Base-by-base conservation (phyloP, 1,284 basidiomycete genomes). In the Trichosporon sp. region DNA sequence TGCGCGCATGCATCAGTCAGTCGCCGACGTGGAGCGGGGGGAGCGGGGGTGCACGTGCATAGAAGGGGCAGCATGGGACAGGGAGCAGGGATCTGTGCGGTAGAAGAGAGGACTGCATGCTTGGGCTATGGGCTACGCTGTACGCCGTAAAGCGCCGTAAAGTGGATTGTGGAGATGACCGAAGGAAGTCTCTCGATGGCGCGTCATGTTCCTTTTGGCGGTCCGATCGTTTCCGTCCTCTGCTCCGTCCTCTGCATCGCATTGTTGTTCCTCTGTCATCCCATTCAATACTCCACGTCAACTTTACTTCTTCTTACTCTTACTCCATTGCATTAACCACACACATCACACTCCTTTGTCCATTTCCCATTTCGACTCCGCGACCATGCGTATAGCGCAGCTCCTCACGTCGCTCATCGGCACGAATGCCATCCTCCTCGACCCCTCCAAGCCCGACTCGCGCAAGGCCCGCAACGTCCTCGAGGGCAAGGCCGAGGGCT, bases 381-480 rank as follows among this genome's bases (percentile, higher is more conserved):
- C 14, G 7, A 37, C 59, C 12, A 63, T 63, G 59, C 59, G 59
- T 63, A 32, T 63, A 35, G 59, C 59, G 59, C 59, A 63, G 16
- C 31, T 63, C 59, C 59, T 63, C 31, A 63, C 59, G 12, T 35
- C 31, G 14, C 51, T 70, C 54, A 54, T 46, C 26, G 56, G 54
- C 40, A 31, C 65, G 2, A 38, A 40, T 16, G 70, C 70, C 7
- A 68, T 56, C 26, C 19, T 69, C 37, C 70, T 71, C 61, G 70
- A 71, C 63, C 48, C 48, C 3, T 51, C 61, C n/a, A 66, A 65
- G 12, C 76, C 80, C 8, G 83, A 84, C 65, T 79, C 77, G 61
- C 84, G 81, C 70, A 74, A 82, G 32, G 84, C 83, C 7, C 78
- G 81, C 65, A 84, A 85, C 68, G 83, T 85, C 1, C 75, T 85